Evolutionary conservation across 176 grass and related monocot genomes (phyloP), one percentile per base, ranked within the genome.

Genomic region (Juncus inflexus): DNA sequence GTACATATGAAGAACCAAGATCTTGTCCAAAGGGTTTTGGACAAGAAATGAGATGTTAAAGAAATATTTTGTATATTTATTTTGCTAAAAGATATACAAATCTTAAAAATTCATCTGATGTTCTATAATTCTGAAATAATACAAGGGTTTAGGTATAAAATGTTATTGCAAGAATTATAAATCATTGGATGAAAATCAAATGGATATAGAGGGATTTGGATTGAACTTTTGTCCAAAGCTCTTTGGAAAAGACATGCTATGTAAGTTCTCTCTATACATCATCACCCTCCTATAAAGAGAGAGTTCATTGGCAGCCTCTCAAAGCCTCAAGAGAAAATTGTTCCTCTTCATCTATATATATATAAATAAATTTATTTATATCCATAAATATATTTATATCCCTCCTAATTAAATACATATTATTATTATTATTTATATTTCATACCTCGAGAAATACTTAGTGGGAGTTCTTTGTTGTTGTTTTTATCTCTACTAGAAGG

Each of bases 281-380:
- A 58, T 13, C 67, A 70, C 67, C 37, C 57, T 55, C 35, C 67
- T 70, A 70, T 70, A 70, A 70, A 70, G 37, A 42, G 39, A 57
- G 37, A n/a, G 57, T 70, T 14, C 13, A 56, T n/a, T 70, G 50
- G 52, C 52, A 58, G 41, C 37, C 37, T 70, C 67, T 70, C 51
- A 56, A 40, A 51, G 38, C 12, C 67, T 70, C 67, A 58, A 58
- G 38, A 58, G 12, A 70, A 28, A 28, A 28, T 28, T 28, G 15
- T 57, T 70, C 51, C 9, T 47, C 0, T 47, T 6, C 43, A 28
- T 28, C 19, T 28, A 28, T 28, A 28, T 28, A 28, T 28, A 28
- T 28, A 28, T 28, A 28, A 28, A 28, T 28, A 28, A 28, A 52
- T 52, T 1, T 19, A 55, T 69, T 40, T 69, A 53, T 55, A 10